A percentile compares a stretch with the other conserved stretches of the same genome.
Conservation (phyloP, 2,329 filamentous ascomycete genomes). For the Didymosphaeria variabile region DNA sequence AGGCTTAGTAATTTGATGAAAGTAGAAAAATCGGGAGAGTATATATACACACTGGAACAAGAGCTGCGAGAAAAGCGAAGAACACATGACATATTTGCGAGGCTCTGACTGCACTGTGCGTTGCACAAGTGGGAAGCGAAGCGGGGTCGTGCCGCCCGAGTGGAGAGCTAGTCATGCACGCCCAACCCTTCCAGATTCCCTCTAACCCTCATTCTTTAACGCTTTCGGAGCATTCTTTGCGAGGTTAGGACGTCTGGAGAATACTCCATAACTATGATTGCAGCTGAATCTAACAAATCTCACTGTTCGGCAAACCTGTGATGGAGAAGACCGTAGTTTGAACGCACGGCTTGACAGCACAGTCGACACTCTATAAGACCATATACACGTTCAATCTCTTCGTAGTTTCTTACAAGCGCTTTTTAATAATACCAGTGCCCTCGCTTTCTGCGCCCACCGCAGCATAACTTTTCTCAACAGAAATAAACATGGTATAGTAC, state of each 20-base stretch:
- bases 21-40: neutral
- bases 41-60: neutral
- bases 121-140: neutral
- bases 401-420: neutral
- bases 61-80: neutral
- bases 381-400: neutral
- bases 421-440: neutral
- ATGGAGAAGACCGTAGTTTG: no score
- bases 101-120: neutral
- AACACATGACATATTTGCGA: neutral
- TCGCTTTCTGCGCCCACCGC: neutral
- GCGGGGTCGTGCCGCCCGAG: neutral
- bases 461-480: neutral
- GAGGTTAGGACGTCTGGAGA: no score
- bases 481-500: neutral
- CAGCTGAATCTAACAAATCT: neutral
- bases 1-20: conserved; percentile 7
- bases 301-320: no score
- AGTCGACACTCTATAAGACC: neutral
- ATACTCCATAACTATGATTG: neutral
- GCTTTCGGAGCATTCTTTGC: no score
- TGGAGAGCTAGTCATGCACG: neutral
- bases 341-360: no score
- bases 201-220: no score
- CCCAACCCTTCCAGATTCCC: neutral